phyloP scores from a whole-genome alignment of 2,329 filamentous ascomycete genomes.

The Aspergillus unguis region DNA sequence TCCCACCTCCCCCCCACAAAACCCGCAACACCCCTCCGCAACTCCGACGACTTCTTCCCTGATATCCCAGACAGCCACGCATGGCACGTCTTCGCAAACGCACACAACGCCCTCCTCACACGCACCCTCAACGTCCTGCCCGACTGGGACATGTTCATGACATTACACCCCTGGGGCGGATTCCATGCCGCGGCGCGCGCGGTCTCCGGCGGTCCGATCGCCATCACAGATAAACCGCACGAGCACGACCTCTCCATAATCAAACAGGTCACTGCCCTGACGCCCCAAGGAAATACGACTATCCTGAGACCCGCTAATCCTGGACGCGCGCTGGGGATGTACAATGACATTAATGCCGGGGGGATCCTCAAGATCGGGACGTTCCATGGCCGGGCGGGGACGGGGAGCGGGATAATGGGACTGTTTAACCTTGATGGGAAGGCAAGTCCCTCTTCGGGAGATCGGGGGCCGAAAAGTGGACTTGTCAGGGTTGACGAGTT shows the following conservation, averaged over 20 bases:
- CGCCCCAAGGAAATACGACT: slow-evolving; percentile 68
- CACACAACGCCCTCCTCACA: slow-evolving; percentile 79
- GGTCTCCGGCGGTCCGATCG: slow-evolving; percentile 86
- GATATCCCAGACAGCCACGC: slow-evolving; percentile 75
- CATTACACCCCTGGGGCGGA: slow-evolving; percentile 31
- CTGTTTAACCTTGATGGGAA: slow-evolving; percentile 75
- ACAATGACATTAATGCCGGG: slow-evolving; percentile 71
- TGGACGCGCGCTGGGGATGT: slow-evolving; percentile 70
- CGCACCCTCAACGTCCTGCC: slow-evolving; percentile 83
- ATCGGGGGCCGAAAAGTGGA: slow-evolving; percentile 62
- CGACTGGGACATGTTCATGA: slow-evolving; percentile 77
- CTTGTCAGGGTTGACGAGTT: slow-evolving; percentile 69
- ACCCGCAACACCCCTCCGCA: slow-evolving; percentile 72
- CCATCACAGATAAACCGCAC: slow-evolving; percentile 87
- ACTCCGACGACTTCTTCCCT: slow-evolving; percentile 88
- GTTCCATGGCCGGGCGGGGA: slow-evolving; percentile 66
- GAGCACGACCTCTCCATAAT: slow-evolving; percentile 74
- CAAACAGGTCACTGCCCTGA: slow-evolving; percentile 73
- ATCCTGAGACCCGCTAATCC: slow-evolving; percentile 74
- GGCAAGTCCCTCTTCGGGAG: too few relatives aligned
- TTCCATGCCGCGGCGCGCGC: slow-evolving; percentile 91
- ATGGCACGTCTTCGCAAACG: slow-evolving; percentile 95
- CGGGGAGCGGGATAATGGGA: slow-evolving; percentile 73
- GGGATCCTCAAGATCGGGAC: slow-evolving; percentile 72
- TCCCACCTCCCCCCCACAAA: slow-evolving; percentile 76